phyloP scores from a whole-genome alignment of 495 filamentous ascomycete genomes.

The Neurospora sp. region DNA sequence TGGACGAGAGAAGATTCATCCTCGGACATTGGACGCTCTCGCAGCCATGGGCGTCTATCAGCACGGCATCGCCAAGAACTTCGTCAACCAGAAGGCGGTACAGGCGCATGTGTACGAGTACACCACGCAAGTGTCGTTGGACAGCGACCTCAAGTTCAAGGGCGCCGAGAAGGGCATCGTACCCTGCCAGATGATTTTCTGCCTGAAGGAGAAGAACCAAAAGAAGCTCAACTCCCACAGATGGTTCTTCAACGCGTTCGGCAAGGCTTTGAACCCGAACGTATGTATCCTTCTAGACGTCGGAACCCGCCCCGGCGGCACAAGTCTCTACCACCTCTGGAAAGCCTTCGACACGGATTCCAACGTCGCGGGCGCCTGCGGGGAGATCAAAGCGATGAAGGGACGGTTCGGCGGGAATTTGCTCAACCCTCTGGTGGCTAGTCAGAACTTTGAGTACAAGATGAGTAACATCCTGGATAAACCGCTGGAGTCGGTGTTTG shows the following conservation, averaged over 20 bases:
- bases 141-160: constrained; percentile 94
- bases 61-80: constrained; percentile 96
- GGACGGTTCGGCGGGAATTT: constrained; percentile 73
- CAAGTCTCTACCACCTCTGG: constrained; percentile 94
- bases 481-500: constrained; percentile 92
- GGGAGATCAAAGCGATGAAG: constrained; percentile 94
- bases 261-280: constrained; percentile 83
- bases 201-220: constrained; percentile 93
- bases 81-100: constrained; percentile 80
- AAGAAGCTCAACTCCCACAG: constrained; percentile 98
- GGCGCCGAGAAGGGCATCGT: constrained; percentile 98
- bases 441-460: constrained; percentile 99
- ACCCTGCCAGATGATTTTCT: constrained; percentile 98
- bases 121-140: constrained; percentile 93
- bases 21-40: constrained; percentile 86
- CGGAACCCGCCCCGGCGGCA: constrained; percentile 78
- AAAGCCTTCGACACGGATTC: constrained; percentile 98
- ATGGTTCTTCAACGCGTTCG: constrained; percentile 99
- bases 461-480: constrained; percentile 99
- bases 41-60: constrained; percentile 99
- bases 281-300: constrained; percentile 96
- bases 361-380: constrained; percentile 89
- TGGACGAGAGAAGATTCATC: constrained; percentile 88
- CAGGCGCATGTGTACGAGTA: constrained; percentile 97
- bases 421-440: constrained; percentile 89